These are phyloP conservation scores for Parafenestella ontariensis DNA, from an alignment of 2,329 filamentous ascomycete species.

Conservation along the genomic window DNA sequence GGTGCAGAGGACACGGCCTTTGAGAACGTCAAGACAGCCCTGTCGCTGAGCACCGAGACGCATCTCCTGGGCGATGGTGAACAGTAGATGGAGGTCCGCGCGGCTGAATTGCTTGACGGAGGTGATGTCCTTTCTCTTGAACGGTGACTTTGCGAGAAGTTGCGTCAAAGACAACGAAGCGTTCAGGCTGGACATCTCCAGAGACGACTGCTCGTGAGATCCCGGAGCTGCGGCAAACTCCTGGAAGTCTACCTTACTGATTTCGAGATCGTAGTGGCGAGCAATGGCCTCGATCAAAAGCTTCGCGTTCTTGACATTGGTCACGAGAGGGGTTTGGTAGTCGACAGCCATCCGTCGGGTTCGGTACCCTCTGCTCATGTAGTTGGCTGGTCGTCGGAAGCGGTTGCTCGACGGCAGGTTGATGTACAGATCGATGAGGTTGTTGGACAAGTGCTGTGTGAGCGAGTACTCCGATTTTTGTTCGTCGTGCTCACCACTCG, in stretches of 20 bases:
- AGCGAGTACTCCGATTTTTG: conserved; percentile 96
- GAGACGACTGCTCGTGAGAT: conserved; percentile 34
- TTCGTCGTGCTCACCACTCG: conserved; percentile 67
- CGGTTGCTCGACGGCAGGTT: conserved; percentile 99
- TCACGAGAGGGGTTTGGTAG: conserved; percentile 95
- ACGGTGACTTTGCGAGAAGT: conserved; percentile 79
- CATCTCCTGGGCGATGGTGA: conserved; percentile 98
- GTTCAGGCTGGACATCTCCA: conserved; percentile 62
- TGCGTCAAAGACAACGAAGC: conserved; percentile 67
- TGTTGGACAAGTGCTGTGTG: conserved; percentile 95
- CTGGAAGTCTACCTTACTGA: conserved; percentile 87
- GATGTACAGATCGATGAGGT: conserved; percentile 98
- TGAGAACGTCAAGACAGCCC: conserved; percentile 85
- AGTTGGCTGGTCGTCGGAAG: conserved; percentile 94
- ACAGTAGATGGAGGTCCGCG: conserved; percentile 87
- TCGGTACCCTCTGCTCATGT: conserved; percentile 97
- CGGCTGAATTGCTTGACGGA: conserved; percentile 91
- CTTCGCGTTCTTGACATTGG: conserved; percentile 99
- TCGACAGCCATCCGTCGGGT: conserved; percentile 98
- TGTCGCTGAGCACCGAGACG: conserved; percentile 91
- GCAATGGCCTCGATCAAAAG: conserved; percentile 93
- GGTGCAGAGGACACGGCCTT: conserved; percentile 84
- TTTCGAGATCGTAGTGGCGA: conserved; percentile 83
- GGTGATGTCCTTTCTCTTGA: conserved; percentile 88
- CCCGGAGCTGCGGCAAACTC: conserved; percentile 66